Conservation (phyloP, 768 basidiomycete genomes). For the Pulveroboletus sp. region DNA sequence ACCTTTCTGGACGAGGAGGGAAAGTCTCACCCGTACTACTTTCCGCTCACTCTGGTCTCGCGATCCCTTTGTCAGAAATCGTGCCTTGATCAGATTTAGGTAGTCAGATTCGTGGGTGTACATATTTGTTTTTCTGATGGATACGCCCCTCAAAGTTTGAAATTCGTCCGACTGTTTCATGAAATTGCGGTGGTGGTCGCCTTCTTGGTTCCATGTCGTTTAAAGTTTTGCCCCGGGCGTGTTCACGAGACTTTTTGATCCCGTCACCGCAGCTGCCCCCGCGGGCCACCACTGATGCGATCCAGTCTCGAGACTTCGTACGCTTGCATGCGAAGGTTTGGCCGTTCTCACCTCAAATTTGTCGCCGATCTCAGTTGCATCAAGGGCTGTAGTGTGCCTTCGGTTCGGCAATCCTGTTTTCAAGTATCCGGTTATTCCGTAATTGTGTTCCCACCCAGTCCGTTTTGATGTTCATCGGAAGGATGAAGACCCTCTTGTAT, state of each 20-base stretch:
- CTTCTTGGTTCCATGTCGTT: background rate
- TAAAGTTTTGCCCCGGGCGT: background rate
- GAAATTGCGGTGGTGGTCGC: background rate
- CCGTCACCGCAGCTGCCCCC: background rate
- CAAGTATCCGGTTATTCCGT: too few species aligned
- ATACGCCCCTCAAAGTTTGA: background rate
- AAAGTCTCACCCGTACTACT: conserved; percentile 2
- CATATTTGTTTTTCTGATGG: background rate
- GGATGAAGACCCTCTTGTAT: too few species aligned
- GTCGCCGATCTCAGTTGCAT: too few species aligned
- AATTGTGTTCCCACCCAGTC: conserved; percentile 16
- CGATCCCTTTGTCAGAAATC: conserved; percentile 18
- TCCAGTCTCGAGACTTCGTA: conserved; percentile 5
- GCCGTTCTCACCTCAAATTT: too few species aligned
- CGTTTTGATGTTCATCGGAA: conserved; percentile 28
- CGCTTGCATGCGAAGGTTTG: conserved; percentile 16
- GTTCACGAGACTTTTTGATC: background rate
- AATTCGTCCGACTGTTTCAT: background rate
- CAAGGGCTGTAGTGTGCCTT: too few species aligned
- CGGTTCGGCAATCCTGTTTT: too few species aligned
- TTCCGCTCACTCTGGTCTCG: background rate
- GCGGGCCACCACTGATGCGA: background rate
- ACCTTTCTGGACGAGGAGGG: conserved; percentile 86
- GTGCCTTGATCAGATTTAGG: conserved; percentile 16
- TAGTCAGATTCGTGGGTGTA: background rate